A percentile compares a stretch with the other conserved stretches of the same genome.
Conservation (phyloP, 2,329 filamentous ascomycete species). For the Arachnopeziza araneosa region DNA sequence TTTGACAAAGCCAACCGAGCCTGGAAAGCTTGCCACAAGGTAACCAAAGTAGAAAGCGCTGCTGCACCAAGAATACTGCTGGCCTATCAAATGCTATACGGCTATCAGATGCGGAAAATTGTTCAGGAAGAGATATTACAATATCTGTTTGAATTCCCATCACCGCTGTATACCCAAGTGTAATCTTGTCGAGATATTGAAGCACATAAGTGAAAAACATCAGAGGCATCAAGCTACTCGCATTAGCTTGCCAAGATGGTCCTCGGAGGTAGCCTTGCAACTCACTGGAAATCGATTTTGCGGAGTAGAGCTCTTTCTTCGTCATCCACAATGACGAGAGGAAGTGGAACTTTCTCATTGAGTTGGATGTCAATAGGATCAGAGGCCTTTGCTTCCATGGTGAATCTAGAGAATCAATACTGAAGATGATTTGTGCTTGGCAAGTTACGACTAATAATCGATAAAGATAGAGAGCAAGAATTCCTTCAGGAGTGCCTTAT, state of each 20-base stretch:
- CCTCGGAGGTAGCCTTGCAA: not conserved
- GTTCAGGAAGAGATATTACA: not conserved
- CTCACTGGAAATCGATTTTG: not conserved
- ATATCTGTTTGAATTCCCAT: slow-evolving; percentile 43
- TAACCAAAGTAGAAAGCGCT: slow-evolving; percentile 43
- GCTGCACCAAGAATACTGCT: slow-evolving; percentile 44
- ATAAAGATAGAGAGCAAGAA: no score
- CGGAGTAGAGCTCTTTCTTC: not conserved
- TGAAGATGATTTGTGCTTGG: no score
- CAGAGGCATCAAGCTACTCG: not conserved
- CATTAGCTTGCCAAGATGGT: not conserved
- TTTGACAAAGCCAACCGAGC: slow-evolving; percentile 45
- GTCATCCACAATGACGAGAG: slow-evolving; percentile 7
- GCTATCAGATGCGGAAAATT: not conserved
- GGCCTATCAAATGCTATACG: slow-evolving; percentile 32
- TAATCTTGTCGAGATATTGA: slow-evolving; percentile 44
- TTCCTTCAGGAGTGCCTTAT: no score
- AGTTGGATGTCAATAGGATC: not conserved
- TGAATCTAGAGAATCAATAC: no score
- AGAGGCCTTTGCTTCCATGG: not conserved
- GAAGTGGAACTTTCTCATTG: not conserved
- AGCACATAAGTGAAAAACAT: slow-evolving; percentile 26
- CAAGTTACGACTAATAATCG: no score
- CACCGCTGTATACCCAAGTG: slow-evolving; percentile 42
- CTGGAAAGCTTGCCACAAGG: slow-evolving; percentile 43